A percentile compares a stretch with the other conserved stretches of the same genome.
Conservation (phyloP, 108 stramenopile species). For the Schizochytrium sp. region DNA sequence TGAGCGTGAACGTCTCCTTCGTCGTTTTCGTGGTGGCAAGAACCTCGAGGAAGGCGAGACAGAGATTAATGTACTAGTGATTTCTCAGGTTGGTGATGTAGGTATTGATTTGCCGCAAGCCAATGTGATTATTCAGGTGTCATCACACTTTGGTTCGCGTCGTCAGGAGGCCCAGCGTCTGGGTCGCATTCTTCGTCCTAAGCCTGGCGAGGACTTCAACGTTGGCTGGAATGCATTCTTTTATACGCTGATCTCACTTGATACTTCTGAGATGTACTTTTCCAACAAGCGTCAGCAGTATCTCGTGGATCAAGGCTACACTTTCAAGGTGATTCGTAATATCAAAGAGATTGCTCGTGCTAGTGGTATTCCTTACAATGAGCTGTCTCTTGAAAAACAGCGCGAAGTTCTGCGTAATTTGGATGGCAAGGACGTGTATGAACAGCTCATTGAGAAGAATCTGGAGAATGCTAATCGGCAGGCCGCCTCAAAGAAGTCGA, state of each 20-base stretch:
- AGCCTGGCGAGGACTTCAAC: conserved; percentile 87
- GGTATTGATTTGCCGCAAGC: conserved; percentile 99
- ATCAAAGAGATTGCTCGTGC: conserved; percentile 45
- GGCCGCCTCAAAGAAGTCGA: neutral
- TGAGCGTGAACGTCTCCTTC: conserved; percentile 36
- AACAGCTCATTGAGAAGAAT: neutral
- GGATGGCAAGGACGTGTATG: conserved; percentile 15
- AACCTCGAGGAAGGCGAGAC: conserved; percentile 6
- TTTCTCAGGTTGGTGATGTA: conserved; percentile 97
- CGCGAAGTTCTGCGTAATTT: conserved; percentile 14
- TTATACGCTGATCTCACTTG: conserved; percentile 96
- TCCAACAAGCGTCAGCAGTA: conserved; percentile 96
- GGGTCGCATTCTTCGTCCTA: conserved; percentile 97
- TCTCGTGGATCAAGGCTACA: conserved; percentile 98
- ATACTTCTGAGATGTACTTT: conserved; percentile 99
- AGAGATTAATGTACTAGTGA: conserved; percentile 79
- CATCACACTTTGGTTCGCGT: conserved; percentile 95
- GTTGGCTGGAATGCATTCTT: conserved; percentile 98
- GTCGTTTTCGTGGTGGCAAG: conserved; percentile 40
- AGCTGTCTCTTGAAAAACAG: conserved; percentile 24
- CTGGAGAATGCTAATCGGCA: neutral
- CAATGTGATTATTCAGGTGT: conserved; percentile 99
- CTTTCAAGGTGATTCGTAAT: conserved; percentile 88
- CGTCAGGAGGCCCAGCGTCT: conserved; percentile 99
- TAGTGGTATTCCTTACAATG: conserved; percentile 37